These are phyloP conservation scores for Populus hybrid DNA, from an alignment of 441 rosid species.

Conservation along the genomic window DNA sequence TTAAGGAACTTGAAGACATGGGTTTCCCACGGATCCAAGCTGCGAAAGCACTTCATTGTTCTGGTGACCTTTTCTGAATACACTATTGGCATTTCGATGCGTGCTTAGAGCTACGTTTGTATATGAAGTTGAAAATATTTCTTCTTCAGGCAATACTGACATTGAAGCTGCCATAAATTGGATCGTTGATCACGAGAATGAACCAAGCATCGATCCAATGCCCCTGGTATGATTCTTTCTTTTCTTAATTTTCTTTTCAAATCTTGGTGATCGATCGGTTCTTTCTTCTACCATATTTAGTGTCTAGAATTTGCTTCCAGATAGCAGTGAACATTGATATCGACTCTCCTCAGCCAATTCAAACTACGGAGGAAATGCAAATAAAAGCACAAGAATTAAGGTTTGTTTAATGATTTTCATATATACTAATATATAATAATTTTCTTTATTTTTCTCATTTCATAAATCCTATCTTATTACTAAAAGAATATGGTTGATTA, in stretches of 20 bases:
- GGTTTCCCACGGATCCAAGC: conserved; percentile 63
- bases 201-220: conserved; percentile 78
- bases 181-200: conserved; percentile 93
- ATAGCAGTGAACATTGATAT: conserved; percentile 64
- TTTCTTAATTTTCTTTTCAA: background rate
- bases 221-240: conserved; percentile 52
- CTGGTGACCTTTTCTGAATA: conserved; percentile 40
- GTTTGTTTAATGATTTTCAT: conserved; percentile 27
- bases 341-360: conserved; percentile 47
- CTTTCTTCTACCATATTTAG: background rate
- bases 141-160: conserved; percentile 60
- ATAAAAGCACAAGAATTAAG: conserved; percentile 48
- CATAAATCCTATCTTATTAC: background rate
- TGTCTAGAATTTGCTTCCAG: conserved; percentile 28
- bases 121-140: background rate
- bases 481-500: no score
- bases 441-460: background rate
- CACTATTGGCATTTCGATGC: background rate
- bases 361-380: conserved; percentile 39
- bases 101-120: background rate
- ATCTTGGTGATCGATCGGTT: background rate
- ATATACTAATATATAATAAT: background rate
- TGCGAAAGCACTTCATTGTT: conserved; percentile 56
- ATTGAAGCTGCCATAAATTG: conserved; percentile 91
- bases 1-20: conserved; percentile 61